A percentile compares a stretch with the other conserved stretches of the same genome.
Evolutionary conservation across 164 flowering plant species (phyloP).

Genomic region (Brasenia schreberi): DNA sequence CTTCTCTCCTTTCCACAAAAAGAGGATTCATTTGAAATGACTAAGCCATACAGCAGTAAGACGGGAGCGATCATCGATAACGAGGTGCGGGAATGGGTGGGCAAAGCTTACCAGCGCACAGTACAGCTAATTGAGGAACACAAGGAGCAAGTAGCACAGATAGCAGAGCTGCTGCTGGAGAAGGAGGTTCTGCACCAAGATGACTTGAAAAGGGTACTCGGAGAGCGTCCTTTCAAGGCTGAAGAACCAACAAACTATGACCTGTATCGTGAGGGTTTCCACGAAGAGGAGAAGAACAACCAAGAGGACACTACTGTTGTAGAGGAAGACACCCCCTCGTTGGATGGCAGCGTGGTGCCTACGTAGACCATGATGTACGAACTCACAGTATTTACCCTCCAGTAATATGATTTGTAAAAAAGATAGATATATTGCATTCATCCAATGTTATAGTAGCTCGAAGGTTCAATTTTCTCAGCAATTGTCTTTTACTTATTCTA

Average conservation of each 20-base stretch:
- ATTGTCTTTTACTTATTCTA: not conserved
- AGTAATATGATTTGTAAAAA: not conserved
- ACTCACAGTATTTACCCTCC: constrained; percentile 13
- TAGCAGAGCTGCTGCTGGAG: constrained; percentile 80
- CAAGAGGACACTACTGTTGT: constrained; percentile 9
- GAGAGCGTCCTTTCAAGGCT: constrained; percentile 75
- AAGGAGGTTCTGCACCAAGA: constrained; percentile 94
- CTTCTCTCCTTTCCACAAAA: constrained; percentile 82
- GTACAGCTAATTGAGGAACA: constrained; percentile 59
- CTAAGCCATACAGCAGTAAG: constrained; percentile 87
- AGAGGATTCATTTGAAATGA: constrained; percentile 64
- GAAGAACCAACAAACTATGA: constrained; percentile 67
- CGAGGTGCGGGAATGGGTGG: constrained; percentile 92
- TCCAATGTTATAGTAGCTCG: not conserved
- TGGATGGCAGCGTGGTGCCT: constrained; percentile 42
- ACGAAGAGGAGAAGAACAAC: constrained; percentile 35
- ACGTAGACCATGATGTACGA: constrained; percentile 14
- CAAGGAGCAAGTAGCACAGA: constrained; percentile 59
- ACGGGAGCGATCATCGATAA: constrained; percentile 72
- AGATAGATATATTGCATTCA: not conserved
- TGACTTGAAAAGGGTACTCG: constrained; percentile 57
- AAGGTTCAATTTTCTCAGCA: not conserved
- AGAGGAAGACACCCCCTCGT: constrained; percentile 36
- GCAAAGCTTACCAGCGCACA: constrained; percentile 58
- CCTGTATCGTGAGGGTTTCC: constrained; percentile 56